Evolutionary conservation across 352 stramenopile genomes (phyloP).

Genomic region (Pythium guiyangense): DNA sequence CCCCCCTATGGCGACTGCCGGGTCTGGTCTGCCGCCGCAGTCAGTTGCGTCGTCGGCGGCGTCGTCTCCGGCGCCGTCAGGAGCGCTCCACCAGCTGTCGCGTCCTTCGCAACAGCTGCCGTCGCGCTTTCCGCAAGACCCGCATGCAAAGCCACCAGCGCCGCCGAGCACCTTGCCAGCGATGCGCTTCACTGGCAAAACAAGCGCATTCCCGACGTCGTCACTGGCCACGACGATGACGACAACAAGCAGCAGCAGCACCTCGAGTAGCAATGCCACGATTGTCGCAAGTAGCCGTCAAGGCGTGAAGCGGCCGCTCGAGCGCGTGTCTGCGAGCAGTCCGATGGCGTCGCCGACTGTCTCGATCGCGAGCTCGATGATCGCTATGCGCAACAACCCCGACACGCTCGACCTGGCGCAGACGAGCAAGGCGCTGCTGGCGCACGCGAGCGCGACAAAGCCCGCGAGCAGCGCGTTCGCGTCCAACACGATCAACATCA

Average conservation of each 20-base stretch:
- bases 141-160: not conserved
- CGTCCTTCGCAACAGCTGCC: conserved; percentile 13
- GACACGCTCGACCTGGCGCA: conserved; percentile 11
- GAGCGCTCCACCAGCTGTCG: conserved; percentile 6
- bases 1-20: conserved; percentile 10
- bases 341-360: conserved; percentile 38
- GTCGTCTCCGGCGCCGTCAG: not conserved
- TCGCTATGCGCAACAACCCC: conserved; percentile 48
- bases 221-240: conserved; percentile 7
- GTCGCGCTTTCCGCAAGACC: conserved; percentile 13
- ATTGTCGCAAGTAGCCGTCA: conserved; percentile 2
- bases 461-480: conserved; percentile 1
- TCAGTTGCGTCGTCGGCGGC: not conserved
- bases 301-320: conserved; percentile 44
- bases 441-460: conserved; percentile 13
- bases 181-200: conserved; percentile 4
- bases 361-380: conserved; percentile 59
- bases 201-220: conserved; percentile 13
- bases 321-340: conserved; percentile 16
- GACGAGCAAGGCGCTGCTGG: conserved; percentile 19
- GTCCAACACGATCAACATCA: conserved; percentile 16
- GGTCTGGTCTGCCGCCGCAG: not conserved
- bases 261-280: not conserved
- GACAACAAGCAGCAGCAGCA: conserved; percentile 4
- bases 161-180: conserved; percentile 5